Evolutionary conservation across 108 stramenopile genomes (phyloP).

Genomic region (Skeletonema menzelii): DNA sequence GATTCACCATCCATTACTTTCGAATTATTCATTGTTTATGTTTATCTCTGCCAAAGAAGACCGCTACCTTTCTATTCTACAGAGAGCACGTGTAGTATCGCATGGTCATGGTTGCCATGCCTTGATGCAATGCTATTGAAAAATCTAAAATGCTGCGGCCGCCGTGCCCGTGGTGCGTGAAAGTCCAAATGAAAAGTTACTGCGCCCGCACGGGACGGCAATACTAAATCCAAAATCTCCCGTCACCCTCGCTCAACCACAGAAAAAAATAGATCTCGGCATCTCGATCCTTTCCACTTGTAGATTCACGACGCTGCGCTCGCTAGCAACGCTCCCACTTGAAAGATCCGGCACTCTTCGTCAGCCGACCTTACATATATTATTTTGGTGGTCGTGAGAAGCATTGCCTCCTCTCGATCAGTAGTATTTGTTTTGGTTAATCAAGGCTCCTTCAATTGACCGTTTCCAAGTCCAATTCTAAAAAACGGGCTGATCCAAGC

Average conservation of each 20-base stretch:
- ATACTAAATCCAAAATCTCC: too few relatives aligned
- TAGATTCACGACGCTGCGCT: too few relatives aligned
- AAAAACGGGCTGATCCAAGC: background rate
- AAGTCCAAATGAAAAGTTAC: too few relatives aligned
- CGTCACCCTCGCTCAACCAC: background rate
- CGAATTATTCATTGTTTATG: background rate
- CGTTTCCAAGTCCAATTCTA: background rate
- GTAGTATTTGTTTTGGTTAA: background rate
- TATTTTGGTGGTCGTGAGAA: background rate
- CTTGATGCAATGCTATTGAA: too few relatives aligned
- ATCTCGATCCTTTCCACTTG: background rate
- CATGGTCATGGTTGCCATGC: too few relatives aligned
- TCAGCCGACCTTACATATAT: background rate
- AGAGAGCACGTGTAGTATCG: too few relatives aligned
- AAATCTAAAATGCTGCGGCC: too few relatives aligned
- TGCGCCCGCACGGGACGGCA: background rate
- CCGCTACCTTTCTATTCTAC: background rate
- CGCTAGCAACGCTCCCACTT: background rate
- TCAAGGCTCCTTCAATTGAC: background rate
- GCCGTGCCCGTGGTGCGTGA: too few relatives aligned
- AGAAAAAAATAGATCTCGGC: background rate
- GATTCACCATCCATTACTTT: constrained; percentile 22
- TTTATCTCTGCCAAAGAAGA: background rate
- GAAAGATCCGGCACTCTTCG: background rate
- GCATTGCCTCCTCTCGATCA: background rate